A percentile compares a stretch with the other conserved stretches of the same genome.
Conservation (phyloP, 805 yeast species). For the Yarrowia osloensis region DNA sequence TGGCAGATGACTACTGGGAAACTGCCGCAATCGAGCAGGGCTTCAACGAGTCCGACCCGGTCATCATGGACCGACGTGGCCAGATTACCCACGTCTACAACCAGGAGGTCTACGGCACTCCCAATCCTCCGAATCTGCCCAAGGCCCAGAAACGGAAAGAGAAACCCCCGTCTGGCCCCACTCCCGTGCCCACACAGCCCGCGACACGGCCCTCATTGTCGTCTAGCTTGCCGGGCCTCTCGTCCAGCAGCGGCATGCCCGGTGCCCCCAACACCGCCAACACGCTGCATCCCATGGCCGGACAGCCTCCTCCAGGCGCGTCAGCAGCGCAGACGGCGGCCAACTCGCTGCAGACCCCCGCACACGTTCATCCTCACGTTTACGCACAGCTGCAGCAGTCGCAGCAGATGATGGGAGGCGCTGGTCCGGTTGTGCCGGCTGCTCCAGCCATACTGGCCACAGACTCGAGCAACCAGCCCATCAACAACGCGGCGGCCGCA, state of each 20-base stretch:
- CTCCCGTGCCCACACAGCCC: neutral
- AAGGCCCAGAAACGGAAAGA: constrained; percentile 21
- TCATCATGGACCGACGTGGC: constrained; percentile 40
- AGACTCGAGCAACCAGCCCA: constrained; percentile 7
- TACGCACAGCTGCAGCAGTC: constrained; percentile 27
- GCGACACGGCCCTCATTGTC: neutral
- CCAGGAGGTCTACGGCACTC: constrained; percentile 23
- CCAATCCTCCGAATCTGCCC: constrained; percentile 20
- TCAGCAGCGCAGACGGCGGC: neutral
- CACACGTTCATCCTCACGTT: constrained; percentile 27
- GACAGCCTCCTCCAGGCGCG: constrained; percentile 14
- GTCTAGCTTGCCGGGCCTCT: neutral
- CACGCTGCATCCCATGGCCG: constrained; percentile 16
- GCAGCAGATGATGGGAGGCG: constrained; percentile 20
- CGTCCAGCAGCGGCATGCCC: neutral
- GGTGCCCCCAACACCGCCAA: constrained; percentile 4
- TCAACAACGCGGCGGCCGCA: constrained; percentile 12
- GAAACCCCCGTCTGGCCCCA: neutral
- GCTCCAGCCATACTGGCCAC: constrained; percentile 13
- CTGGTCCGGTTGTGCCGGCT: neutral
- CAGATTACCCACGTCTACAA: constrained; percentile 30
- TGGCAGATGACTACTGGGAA: constrained; percentile 62
- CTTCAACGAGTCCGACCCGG: constrained; percentile 51
- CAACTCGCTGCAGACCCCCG: constrained; percentile 19
- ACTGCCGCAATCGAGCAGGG: constrained; percentile 47